These are phyloP conservation scores for Arthroderma sp. DNA, from an alignment of 2,329 filamentous ascomycete genomes.

Conservation along the genomic window DNA sequence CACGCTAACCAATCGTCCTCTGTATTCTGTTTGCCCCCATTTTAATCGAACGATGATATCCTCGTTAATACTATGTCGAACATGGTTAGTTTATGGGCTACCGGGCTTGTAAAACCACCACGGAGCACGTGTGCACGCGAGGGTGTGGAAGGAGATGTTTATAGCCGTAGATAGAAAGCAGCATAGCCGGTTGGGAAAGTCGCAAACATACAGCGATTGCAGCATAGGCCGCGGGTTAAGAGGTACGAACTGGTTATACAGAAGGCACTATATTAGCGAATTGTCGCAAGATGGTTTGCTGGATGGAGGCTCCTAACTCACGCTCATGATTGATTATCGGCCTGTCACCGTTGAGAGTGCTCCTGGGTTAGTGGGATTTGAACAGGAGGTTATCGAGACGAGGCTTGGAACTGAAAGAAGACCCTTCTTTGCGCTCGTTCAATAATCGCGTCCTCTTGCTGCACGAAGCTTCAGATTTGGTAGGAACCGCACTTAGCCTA, in stretches of 20 bases:
- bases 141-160: too few species aligned
- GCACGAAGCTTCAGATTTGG: slow-evolving; percentile 1
- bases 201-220: slow-evolving; percentile 61
- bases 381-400: too few species aligned
- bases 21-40: slow-evolving; percentile 97
- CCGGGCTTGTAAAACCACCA: too few species aligned
- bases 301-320: background rate
- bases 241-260: slow-evolving; percentile 58
- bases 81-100: background rate
- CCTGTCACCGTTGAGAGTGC: too few species aligned
- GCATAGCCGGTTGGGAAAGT: background rate
- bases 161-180: too few species aligned
- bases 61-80: slow-evolving; percentile 58
- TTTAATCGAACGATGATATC: slow-evolving; percentile 85
- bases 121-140: too few species aligned
- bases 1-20: slow-evolving; percentile 78
- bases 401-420: too few species aligned
- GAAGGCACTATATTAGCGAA: slow-evolving; percentile 12
- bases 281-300: background rate
- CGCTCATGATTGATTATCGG: background rate
- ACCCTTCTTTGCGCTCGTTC: too few species aligned
- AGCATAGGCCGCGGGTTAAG: slow-evolving; percentile 96
- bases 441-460: background rate
- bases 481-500: background rate
- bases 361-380: too few species aligned